These are phyloP conservation scores for Arabis hirsuta DNA, from an alignment of 345 rosid species.

Conservation along the genomic window DNA sequence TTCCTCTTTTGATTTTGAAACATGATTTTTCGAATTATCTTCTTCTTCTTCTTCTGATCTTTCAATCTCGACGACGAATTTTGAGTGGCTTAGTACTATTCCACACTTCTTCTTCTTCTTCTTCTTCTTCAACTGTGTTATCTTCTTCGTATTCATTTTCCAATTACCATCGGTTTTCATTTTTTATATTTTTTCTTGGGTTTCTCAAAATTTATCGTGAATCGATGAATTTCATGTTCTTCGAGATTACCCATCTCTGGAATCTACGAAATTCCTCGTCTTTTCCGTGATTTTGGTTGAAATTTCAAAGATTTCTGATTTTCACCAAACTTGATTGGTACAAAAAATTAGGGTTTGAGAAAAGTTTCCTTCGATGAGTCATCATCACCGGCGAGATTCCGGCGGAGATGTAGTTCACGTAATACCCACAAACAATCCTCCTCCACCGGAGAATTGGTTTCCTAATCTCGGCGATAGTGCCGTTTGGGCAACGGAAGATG, in stretches of 20 bases:
- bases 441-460: slow-evolving; percentile 63
- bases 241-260: slow-evolving; percentile 41
- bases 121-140: neutral
- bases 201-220: slow-evolving; percentile 36
- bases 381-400: slow-evolving; percentile 56
- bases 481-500: slow-evolving; percentile 96
- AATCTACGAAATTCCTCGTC: slow-evolving; percentile 26
- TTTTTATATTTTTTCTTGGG: slow-evolving; percentile 3
- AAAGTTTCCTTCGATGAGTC: slow-evolving; percentile 9
- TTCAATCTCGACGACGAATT: slow-evolving; percentile 26
- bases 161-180: neutral
- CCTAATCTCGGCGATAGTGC: slow-evolving; percentile 59
- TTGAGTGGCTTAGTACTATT: slow-evolving; percentile 18
- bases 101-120: slow-evolving; percentile 3
- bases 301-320: slow-evolving; percentile 28
- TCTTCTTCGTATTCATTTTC: slow-evolving; percentile 28
- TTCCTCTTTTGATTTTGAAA: slow-evolving; percentile 24
- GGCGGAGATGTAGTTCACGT: slow-evolving; percentile 81
- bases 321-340: neutral
- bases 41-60: slow-evolving; percentile 24
- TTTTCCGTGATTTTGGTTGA: slow-evolving; percentile 29
- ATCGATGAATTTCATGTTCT: slow-evolving; percentile 32
- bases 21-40: slow-evolving; percentile 25
- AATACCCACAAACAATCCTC: slow-evolving; percentile 51
- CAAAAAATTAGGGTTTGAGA: slow-evolving; percentile 46